Conservation (phyloP, 441 rosid genomes). For the Viola pubescens region DNA sequence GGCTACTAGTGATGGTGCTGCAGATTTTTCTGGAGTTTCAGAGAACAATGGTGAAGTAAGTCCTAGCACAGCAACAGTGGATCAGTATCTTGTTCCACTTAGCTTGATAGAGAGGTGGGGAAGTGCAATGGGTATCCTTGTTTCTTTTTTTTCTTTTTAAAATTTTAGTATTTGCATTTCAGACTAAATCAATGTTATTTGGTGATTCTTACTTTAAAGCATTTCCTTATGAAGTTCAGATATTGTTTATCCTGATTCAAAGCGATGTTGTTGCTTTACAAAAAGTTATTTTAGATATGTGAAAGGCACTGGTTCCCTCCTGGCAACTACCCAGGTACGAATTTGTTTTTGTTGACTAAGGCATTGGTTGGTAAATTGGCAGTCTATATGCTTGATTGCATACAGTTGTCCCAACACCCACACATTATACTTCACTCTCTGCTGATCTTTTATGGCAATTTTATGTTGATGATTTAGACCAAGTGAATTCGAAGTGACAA, state of each 20-base stretch:
- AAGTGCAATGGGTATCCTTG: conserved; percentile 87
- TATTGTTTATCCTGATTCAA: conserved; percentile 80
- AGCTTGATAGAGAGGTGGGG: conserved; percentile 91
- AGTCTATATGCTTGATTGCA: background rate
- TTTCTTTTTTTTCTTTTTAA: conserved; percentile 13
- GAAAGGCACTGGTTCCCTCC: conserved; percentile 88
- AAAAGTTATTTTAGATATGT: conserved; percentile 89
- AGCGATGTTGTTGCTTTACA: conserved; percentile 89
- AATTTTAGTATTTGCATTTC: conserved; percentile 3
- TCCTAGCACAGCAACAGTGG: conserved; percentile 13
- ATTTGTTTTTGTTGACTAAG: conserved; percentile 5
- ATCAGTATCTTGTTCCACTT: conserved; percentile 57
- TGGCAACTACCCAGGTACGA: conserved; percentile 72
- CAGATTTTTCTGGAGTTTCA: conserved; percentile 24
- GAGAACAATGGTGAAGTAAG: conserved; percentile 28
- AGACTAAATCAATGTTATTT: background rate
- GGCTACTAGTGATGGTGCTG: conserved; percentile 17
- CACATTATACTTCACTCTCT: background rate
- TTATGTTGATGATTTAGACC: background rate
- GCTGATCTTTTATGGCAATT: background rate
- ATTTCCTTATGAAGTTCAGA: conserved; percentile 49
- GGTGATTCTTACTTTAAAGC: conserved; percentile 7
- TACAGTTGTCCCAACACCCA: background rate
- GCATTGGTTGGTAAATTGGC: background rate
- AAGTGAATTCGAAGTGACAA: too few species aligned